These are phyloP conservation scores for Phytophthora lateralis DNA, from an alignment of 352 stramenopile genomes.

Conservation along the genomic window DNA sequence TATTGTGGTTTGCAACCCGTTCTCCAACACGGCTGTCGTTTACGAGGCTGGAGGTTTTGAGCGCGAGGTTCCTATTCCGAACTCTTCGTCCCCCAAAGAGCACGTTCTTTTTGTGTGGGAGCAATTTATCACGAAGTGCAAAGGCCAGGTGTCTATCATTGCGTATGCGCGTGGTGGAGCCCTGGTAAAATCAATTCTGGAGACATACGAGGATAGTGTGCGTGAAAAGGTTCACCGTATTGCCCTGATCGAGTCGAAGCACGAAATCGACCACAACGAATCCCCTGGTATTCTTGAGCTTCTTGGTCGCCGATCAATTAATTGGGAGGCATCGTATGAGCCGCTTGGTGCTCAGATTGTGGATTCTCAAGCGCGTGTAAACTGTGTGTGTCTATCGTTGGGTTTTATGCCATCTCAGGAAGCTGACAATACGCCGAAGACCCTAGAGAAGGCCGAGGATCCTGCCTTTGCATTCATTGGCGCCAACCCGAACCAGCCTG, in stretches of 20 bases:
- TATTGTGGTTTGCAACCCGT: conserved; percentile 88
- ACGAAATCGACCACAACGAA: conserved; percentile 85
- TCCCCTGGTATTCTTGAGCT: conserved; percentile 79
- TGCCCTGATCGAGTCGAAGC: conserved; percentile 88
- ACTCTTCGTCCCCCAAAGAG: conserved; percentile 84
- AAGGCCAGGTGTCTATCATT: conserved; percentile 86
- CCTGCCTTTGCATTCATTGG: conserved; percentile 83
- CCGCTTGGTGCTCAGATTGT: conserved; percentile 85
- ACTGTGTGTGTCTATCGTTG: conserved; percentile 86
- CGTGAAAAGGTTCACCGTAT: conserved; percentile 86
- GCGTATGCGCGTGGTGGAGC: conserved; percentile 82
- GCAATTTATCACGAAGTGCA: conserved; percentile 79
- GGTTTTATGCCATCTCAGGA: conserved; percentile 78
- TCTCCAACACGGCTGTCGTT: conserved; percentile 86
- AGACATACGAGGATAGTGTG: conserved; percentile 73
- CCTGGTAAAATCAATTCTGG: conserved; percentile 84
- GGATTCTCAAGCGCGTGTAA: conserved; percentile 84
- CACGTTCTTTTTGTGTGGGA: conserved; percentile 91
- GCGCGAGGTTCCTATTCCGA: conserved; percentile 83
- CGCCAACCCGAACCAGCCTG: conserved; percentile 73
- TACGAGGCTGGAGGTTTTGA: conserved; percentile 90
- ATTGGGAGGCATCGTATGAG: conserved; percentile 89
- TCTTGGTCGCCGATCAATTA: conserved; percentile 85
- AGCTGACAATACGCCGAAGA: conserved; percentile 69
- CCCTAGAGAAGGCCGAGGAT: conserved; percentile 82